phyloP scores from a whole-genome alignment of 441 rosid species.

The Populus hybrid region DNA sequence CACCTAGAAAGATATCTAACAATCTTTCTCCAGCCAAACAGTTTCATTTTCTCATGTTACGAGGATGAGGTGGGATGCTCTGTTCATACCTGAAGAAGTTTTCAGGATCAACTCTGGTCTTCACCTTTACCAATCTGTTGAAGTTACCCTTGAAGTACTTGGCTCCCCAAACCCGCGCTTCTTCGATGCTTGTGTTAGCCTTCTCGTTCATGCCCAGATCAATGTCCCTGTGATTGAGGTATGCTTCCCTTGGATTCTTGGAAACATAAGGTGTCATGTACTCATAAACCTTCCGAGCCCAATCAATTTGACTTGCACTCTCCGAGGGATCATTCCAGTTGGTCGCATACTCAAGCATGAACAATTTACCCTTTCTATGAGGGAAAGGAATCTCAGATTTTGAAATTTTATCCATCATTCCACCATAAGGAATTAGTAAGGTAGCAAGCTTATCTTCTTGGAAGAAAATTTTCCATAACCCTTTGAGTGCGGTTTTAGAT shows the following conservation, averaged over 20 bases:
- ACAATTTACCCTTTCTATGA: neutral
- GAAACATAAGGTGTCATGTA: conserved; percentile 43
- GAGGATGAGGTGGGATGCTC: neutral
- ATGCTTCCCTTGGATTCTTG: conserved; percentile 40
- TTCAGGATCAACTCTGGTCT: conserved; percentile 24
- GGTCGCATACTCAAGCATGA: neutral
- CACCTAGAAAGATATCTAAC: too few species aligned
- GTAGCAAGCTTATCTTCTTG: neutral
- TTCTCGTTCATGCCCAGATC: conserved; percentile 18
- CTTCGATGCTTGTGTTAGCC: neutral
- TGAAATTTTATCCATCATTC: neutral
- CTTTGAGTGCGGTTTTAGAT: neutral
- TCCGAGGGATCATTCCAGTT: neutral
- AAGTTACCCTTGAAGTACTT: conserved; percentile 27
- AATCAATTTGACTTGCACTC: conserved; percentile 13
- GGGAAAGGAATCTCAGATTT: neutral
- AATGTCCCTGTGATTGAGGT: conserved; percentile 44
- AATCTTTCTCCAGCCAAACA: neutral
- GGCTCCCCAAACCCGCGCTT: conserved; percentile 24
- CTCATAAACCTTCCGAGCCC: conserved; percentile 33
- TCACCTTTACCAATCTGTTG: conserved; percentile 24
- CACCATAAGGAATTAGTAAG: neutral
- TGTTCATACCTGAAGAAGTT: conserved; percentile 5
- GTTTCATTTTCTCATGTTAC: neutral
- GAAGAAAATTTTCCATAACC: neutral